A percentile compares a stretch with the other conserved stretches of the same genome.
These are phyloP conservation scores for Penicillium maclennaniae DNA, from an alignment of 495 filamentous ascomycete species.

Conservation along the genomic window DNA sequence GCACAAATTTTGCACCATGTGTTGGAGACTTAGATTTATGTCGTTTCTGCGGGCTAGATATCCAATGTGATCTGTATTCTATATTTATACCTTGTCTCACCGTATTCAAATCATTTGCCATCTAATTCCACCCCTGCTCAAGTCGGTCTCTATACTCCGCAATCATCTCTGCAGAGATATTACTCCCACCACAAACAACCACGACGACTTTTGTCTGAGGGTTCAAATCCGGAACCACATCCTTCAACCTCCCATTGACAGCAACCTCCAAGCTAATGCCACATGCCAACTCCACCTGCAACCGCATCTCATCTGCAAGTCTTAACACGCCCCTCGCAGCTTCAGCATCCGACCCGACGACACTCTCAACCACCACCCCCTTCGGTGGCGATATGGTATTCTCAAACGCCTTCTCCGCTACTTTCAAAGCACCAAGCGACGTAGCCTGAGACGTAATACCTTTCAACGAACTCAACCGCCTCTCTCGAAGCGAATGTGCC, in stretches of 20 bases:
- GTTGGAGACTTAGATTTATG: slow-evolving; percentile 19
- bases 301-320: slow-evolving; percentile 71
- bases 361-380: slow-evolving; percentile 50
- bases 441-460: slow-evolving; percentile 76
- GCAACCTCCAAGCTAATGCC: slow-evolving; percentile 65
- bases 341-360: slow-evolving; percentile 70
- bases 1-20: slow-evolving; percentile 9
- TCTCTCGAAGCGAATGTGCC: slow-evolving; percentile 50
- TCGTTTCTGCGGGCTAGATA: slow-evolving; percentile 24
- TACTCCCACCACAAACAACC: slow-evolving; percentile 79
- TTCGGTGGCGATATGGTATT: slow-evolving; percentile 41
- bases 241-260: slow-evolving; percentile 41
- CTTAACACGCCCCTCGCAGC: slow-evolving; percentile 68
- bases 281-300: slow-evolving; percentile 80
- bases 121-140: not conserved
- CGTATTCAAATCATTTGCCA: not conserved
- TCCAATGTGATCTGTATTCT: slow-evolving; percentile 33
- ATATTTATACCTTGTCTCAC: not conserved
- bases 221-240: slow-evolving; percentile 51
- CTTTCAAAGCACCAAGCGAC: slow-evolving; percentile 66
- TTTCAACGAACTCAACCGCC: slow-evolving; percentile 55
- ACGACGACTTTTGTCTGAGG: slow-evolving; percentile 69
- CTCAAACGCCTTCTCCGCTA: slow-evolving; percentile 64
- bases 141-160: slow-evolving; percentile 47
- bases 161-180: slow-evolving; percentile 63